Evolutionary conservation across 2,329 filamentous ascomycete genomes (phyloP).

Genomic region (Aspergillus ustus): DNA sequence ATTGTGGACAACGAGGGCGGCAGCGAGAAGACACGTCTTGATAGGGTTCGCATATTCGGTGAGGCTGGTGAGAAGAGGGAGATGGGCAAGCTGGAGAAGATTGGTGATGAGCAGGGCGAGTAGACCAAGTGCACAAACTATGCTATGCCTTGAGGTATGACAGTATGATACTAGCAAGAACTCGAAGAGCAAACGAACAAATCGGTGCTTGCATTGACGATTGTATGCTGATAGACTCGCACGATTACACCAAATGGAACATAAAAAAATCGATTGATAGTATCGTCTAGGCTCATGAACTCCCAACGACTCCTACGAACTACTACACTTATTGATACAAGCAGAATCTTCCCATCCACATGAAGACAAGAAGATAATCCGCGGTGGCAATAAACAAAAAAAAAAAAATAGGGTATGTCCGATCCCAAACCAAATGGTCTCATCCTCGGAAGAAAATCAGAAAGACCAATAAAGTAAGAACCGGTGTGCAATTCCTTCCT

Average conservation of each 20-base stretch:
- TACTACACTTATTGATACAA: no score
- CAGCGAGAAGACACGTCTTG: slow-evolving; percentile 80
- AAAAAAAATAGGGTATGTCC: slow-evolving; percentile 53
- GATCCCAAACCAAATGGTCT: slow-evolving; percentile 58
- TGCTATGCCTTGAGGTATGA: not conserved
- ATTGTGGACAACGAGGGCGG: slow-evolving; percentile 84
- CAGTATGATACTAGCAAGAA: not conserved
- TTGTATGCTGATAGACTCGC: not conserved
- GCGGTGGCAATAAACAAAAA: not conserved
- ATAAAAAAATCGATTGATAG: not conserved
- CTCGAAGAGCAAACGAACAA: not conserved
- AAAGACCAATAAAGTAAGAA: slow-evolving; percentile 57
- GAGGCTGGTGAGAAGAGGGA: slow-evolving; percentile 90
- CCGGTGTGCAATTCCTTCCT: slow-evolving; percentile 75
- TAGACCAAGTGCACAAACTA: slow-evolving; percentile 35
- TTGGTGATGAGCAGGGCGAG: slow-evolving; percentile 74
- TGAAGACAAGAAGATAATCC: not conserved
- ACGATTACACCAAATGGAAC: not conserved
- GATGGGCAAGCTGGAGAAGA: slow-evolving; percentile 94
- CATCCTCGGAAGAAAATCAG: slow-evolving; percentile 48
- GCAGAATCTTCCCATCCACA: not conserved
- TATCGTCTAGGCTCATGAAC: not conserved
- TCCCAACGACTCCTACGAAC: no score
- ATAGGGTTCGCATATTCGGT: slow-evolving; percentile 69
- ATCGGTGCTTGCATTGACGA: not conserved